These are phyloP conservation scores for Sequoiadendron giganteum DNA, from an alignment of 75 land plant genomes.

Conservation along the genomic window DNA sequence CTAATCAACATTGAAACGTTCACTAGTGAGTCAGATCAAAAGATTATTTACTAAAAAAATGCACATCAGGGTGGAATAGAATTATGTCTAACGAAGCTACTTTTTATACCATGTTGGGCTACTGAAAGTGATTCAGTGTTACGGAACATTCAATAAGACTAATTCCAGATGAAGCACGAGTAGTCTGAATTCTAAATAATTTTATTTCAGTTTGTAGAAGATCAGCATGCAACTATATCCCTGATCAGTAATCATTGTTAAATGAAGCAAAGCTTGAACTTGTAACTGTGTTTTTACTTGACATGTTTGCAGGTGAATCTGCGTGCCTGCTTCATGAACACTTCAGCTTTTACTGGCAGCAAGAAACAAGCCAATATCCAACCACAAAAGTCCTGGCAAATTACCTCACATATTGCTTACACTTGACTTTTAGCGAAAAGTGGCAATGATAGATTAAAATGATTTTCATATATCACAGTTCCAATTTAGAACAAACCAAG, in stretches of 20 bases:
- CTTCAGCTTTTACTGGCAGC: neutral
- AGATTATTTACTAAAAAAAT: too few relatives aligned
- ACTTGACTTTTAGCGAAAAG: too few relatives aligned
- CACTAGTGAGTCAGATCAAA: neutral
- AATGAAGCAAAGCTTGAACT: neutral
- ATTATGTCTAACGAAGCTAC: neutral
- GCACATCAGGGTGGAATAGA: neutral
- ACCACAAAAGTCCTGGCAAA: neutral
- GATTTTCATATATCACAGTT: neutral
- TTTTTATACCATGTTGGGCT: neutral
- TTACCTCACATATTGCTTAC: neutral
- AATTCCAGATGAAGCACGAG: neutral
- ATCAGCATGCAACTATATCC: neutral
- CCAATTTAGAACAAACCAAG: neutral
- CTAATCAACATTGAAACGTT: neutral
- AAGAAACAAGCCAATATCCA: neutral
- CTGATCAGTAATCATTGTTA: neutral
- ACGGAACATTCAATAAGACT: neutral
- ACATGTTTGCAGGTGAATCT: neutral
- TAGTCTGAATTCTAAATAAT: neutral
- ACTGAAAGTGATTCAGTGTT: too few relatives aligned
- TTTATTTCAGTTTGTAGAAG: too few relatives aligned
- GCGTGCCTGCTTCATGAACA: neutral
- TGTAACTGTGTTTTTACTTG: neutral
- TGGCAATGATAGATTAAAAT: neutral